A percentile compares a stretch with the other conserved stretches of the same genome.
Evolutionary conservation across 2,329 filamentous ascomycete genomes (phyloP).

Genomic region (Metarhizium humberi): DNA sequence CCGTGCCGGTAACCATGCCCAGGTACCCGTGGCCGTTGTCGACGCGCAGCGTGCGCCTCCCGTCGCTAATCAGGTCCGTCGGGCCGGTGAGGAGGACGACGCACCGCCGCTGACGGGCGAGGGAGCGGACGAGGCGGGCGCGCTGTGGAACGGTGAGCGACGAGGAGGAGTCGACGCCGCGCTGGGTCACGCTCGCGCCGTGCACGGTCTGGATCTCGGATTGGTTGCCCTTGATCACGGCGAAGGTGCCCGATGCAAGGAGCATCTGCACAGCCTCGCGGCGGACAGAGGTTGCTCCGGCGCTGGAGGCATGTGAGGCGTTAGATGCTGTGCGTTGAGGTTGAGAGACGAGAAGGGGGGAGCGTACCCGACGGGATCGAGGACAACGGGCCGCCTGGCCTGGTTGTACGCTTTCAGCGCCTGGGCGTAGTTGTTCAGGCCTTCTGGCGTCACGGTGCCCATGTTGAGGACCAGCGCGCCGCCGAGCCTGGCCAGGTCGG

Average conservation of each 20-base stretch:
- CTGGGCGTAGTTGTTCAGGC: slow-evolving; percentile 59
- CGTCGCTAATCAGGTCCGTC: slow-evolving; percentile 71
- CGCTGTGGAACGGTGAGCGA: slow-evolving; percentile 42
- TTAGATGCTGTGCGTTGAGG: not conserved
- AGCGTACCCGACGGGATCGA: slow-evolving; percentile 74
- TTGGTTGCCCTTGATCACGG: slow-evolving; percentile 91
- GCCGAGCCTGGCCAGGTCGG: slow-evolving; percentile 66
- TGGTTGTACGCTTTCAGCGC: slow-evolving; percentile 77
- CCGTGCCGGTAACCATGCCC: slow-evolving; percentile 65
- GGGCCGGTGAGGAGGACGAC: slow-evolving; percentile 76
- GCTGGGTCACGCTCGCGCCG: slow-evolving; percentile 49
- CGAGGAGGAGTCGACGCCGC: slow-evolving; percentile 74
- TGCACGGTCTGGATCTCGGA: slow-evolving; percentile 71
- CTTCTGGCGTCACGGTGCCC: slow-evolving; percentile 78
- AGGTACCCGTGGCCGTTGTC: slow-evolving; percentile 69
- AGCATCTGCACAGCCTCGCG: slow-evolving; percentile 62
- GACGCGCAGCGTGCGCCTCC: slow-evolving; percentile 55
- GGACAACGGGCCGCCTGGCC: slow-evolving; percentile 63
- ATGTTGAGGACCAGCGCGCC: slow-evolving; percentile 87
- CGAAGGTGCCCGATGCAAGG: slow-evolving; percentile 65
- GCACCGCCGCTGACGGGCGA: slow-evolving; percentile 62
- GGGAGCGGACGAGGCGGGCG: slow-evolving; percentile 49
- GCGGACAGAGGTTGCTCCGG: slow-evolving; percentile 70
- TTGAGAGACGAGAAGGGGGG: not conserved
- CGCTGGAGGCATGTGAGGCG: slow-evolving; percentile 29